phyloP scores from a whole-genome alignment of 2,329 filamentous ascomycete genomes.

The Epichloe baconii region DNA sequence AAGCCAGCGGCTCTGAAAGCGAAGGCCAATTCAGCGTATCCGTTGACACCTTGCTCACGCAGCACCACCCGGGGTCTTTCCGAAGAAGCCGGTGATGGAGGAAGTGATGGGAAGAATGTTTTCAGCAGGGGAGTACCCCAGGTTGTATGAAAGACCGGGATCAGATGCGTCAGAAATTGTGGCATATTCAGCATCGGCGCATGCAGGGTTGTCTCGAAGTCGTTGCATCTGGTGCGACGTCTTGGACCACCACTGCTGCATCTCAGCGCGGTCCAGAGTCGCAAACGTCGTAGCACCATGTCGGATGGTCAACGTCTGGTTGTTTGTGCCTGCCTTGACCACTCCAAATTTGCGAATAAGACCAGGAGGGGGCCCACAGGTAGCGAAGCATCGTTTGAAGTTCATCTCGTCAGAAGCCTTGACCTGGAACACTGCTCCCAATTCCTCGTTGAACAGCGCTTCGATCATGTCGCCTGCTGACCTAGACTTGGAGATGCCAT shows the following conservation, averaged over 20 bases:
- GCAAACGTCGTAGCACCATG: constrained; percentile 57
- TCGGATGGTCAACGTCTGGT: constrained; percentile 66
- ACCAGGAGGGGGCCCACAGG: constrained; percentile 69
- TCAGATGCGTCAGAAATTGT: constrained; percentile 63
- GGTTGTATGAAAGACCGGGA: constrained; percentile 72
- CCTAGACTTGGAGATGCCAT: constrained; percentile 52
- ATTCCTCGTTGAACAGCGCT: constrained; percentile 87
- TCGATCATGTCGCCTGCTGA: constrained; percentile 54
- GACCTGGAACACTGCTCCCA: constrained; percentile 92
- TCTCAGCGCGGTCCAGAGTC: constrained; percentile 52
- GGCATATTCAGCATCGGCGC: constrained; percentile 71
- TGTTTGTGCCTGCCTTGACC: constrained; percentile 54
- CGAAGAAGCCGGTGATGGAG: constrained; percentile 38
- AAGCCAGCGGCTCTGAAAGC: constrained; percentile 88
- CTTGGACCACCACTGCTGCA: constrained; percentile 79
- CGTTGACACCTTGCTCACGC: constrained; percentile 90
- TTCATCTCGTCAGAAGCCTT: constrained; percentile 70
- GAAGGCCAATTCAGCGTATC: constrained; percentile 95
- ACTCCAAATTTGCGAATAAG: constrained; percentile 76
- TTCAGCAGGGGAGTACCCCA: constrained; percentile 69
- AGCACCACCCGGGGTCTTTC: constrained; percentile 66
- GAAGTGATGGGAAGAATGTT: constrained; percentile 50
- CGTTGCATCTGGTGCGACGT: constrained; percentile 89
- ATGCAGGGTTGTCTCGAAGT: constrained; percentile 74
- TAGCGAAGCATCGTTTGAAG: constrained; percentile 84